Percentiles rank a stretch among this genome's conserved stretches.
phyloP scores from a whole-genome alignment of 345 rosid genomes.

The Pistacia vera region DNA sequence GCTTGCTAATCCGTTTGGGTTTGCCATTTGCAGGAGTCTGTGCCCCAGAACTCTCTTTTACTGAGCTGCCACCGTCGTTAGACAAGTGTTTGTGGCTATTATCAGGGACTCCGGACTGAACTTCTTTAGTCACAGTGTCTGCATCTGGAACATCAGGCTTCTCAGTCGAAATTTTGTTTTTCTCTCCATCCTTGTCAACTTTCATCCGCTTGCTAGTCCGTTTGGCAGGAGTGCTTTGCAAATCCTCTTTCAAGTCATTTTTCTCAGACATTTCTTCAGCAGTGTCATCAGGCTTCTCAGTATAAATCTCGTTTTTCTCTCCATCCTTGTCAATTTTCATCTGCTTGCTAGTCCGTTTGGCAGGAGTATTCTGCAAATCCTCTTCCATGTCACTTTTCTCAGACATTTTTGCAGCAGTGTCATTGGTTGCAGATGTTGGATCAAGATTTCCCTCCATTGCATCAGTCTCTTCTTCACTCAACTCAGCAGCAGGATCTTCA shows the following conservation, averaged over 20 bases:
- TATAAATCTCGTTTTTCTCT: constrained; percentile 4
- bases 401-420: not conserved
- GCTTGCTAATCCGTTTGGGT: constrained; percentile 7
- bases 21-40: not conserved
- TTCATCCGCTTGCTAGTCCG: constrained; percentile 16
- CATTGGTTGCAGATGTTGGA: not conserved
- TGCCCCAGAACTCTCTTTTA: not conserved
- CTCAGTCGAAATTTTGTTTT: constrained; percentile 6
- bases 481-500: constrained; percentile 13
- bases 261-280: not conserved
- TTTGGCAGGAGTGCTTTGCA: constrained; percentile 3
- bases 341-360: constrained; percentile 8
- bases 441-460: constrained; percentile 9
- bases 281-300: constrained; percentile 1
- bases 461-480: constrained; percentile 22
- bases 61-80: not conserved
- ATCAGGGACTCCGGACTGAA: not conserved
- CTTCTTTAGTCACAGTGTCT: not conserved
- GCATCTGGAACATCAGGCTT: not conserved
- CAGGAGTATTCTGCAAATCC: constrained; percentile 6
- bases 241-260: constrained; percentile 10
- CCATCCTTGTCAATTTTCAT: constrained; percentile 10
- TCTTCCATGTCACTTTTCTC: constrained; percentile 4
- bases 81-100: not conserved
- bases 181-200: constrained; percentile 13